Evolutionary conservation across 192 early-diverging fungal species (phyloP).

Genomic region (Linnemannia zychae): DNA sequence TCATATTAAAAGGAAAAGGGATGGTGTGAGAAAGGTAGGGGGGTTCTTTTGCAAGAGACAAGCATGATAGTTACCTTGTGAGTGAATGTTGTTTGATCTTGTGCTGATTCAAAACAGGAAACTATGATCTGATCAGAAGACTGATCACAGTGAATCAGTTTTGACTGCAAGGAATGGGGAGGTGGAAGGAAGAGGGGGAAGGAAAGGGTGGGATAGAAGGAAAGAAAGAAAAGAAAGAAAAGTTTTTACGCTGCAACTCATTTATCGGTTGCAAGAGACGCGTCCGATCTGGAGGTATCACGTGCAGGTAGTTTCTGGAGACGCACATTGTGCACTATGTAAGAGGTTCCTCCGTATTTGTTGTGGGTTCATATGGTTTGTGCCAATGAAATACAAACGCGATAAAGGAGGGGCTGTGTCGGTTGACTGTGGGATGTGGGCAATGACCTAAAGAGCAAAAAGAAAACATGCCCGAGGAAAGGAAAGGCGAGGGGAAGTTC

Average conservation of each 20-base stretch:
- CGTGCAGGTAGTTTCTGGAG: not conserved
- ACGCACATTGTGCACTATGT: not conserved
- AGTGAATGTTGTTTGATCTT: not conserved
- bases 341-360: not conserved
- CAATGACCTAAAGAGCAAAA: too few relatives aligned
- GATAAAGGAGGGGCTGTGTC: not conserved
- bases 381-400: not conserved
- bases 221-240: slow-evolving; percentile 8
- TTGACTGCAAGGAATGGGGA: not conserved
- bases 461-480: not conserved
- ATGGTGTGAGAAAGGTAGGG: not conserved
- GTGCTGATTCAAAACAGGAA: too few relatives aligned
- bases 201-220: not conserved
- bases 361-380: too few relatives aligned
- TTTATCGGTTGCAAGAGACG: not conserved
- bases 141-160: not conserved
- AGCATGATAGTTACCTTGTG: not conserved
- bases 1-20: slow-evolving; percentile 24
- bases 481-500: too few relatives aligned
- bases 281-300: not conserved
- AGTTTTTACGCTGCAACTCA: not conserved
- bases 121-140: not conserved
- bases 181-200: not conserved
- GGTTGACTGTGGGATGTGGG: not conserved
- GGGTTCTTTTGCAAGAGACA: not conserved